Percentiles rank a stretch among this genome's conserved stretches.
phyloP scores from a whole-genome alignment of 2,329 filamentous ascomycete genomes.

The Fusarium papillatum region DNA sequence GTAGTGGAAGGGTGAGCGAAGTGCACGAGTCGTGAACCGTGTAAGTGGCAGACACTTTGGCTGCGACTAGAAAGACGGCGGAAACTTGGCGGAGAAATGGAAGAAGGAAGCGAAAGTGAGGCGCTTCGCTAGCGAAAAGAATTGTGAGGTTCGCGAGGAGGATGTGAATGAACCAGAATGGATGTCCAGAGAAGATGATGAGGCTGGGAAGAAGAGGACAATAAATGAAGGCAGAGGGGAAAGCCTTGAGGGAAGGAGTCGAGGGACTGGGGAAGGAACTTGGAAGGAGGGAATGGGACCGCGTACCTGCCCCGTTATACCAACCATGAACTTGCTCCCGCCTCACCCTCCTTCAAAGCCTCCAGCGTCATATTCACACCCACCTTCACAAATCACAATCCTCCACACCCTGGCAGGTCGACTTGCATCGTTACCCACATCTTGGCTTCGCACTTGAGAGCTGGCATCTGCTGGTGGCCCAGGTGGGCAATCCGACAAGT shows the following conservation, averaged over 20 bases:
- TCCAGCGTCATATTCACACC: constrained; percentile 25
- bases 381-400: constrained; percentile 16
- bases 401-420: constrained; percentile 23
- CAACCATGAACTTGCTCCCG: not conserved
- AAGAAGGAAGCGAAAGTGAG: constrained; percentile 17
- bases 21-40: constrained; percentile 32
- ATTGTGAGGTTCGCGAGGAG: not conserved
- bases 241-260: not conserved
- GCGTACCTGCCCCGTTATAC: constrained; percentile 3
- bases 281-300: constrained; percentile 5
- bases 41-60: constrained; percentile 19
- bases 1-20: constrained; percentile 19
- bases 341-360: constrained; percentile 24
- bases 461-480: constrained; percentile 6
- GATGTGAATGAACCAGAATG: not conserved
- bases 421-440: constrained; percentile 17
- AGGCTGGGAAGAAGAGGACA: not conserved
- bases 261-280: not conserved
- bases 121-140: not conserved
- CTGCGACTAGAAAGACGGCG: constrained; percentile 18
- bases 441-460: constrained; percentile 12
- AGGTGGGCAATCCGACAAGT: constrained; percentile 3
- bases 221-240: constrained; percentile 6
- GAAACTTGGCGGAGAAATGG: constrained; percentile 14
- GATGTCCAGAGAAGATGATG: not conserved